Evolutionary conservation across 1,284 basidiomycete genomes (phyloP), one percentile per base, ranked within the genome.

Genomic region (Fomitopsis schrenkii): DNA sequence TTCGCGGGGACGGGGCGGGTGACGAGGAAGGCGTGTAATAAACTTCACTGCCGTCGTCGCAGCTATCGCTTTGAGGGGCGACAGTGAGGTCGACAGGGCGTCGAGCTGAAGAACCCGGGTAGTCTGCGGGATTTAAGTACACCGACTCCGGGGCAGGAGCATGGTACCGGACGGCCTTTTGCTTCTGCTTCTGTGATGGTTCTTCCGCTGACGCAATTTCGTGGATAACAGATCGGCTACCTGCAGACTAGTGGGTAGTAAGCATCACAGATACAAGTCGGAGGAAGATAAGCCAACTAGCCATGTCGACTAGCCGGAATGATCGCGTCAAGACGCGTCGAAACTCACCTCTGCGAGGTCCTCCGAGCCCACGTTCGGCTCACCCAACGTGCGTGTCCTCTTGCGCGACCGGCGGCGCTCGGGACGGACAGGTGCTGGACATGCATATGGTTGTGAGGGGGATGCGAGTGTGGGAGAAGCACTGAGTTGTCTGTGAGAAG

Each of bases 21-120:
- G 83, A 74, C 17, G 74, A 71, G 52, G 70, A 66, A 14, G 76
- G 76, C 36, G 76, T 85, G 66, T 81, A 85, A 70, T 82, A 86
- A 17, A 79, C 69, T 63, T 83, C 82, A 58, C 78, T 75, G 33
- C 77, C 77, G 62, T 75, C 74, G 60, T 73, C 74, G 62, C 74
- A 74, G 63, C 70, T 71, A 57, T 66, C 63, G 56, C 66, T 67
- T 17, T 50, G 17, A 46, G 58, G 58, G 66, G 5, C 54, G 59
- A 60, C 61, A 59, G 63, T 59, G 60, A 59, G 22, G 41, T 55
- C 45, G 44, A 58, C 54, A 40, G 63, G 55, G 50, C 46, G 57
- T n/a, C 42, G 61, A 61, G 66, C 44, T 59, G 66, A 30, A 59
- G 57, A 54, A 53, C 36, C 48, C 19, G 59, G 59, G 41, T 62